Conservation (phyloP, 1,139 yeast genomes). For the Yarrowia galli region DNA sequence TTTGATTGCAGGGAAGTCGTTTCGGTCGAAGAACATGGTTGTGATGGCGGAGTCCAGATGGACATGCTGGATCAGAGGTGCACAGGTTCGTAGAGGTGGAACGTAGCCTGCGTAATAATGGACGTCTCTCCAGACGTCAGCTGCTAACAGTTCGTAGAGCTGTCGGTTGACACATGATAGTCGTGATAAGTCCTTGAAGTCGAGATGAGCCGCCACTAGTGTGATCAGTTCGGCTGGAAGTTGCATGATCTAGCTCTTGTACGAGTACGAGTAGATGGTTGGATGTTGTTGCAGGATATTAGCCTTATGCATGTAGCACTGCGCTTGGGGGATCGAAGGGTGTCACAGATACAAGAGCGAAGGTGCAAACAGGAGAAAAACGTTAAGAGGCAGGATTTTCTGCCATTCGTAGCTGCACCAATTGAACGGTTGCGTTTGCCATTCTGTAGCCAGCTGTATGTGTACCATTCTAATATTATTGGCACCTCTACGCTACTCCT, state of each 20-base stretch:
- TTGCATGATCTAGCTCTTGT: not conserved
- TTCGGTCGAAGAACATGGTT: constrained; percentile 20
- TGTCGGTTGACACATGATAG: constrained; percentile 16
- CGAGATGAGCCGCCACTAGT: constrained; percentile 17
- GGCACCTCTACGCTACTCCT: no score
- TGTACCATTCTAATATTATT: no score
- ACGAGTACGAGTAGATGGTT: no score
- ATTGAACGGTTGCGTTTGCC: no score
- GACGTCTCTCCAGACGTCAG: constrained; percentile 20
- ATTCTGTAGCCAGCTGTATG: no score
- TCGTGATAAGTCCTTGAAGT: constrained; percentile 17
- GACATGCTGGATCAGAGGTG: constrained; percentile 17
- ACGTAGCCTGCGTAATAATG: constrained; percentile 17
- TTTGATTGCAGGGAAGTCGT: not conserved
- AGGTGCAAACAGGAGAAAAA: not conserved
- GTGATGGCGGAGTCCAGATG: constrained; percentile 13
- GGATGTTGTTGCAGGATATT: not conserved
- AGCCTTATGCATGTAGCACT: not conserved
- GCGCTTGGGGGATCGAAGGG: not conserved
- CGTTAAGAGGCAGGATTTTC: no score
- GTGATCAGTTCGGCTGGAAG: constrained; percentile 14
- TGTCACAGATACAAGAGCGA: not conserved
- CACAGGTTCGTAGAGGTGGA: constrained; percentile 6
- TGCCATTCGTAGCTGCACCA: no score
- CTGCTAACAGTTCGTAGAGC: constrained; percentile 1